These are phyloP conservation scores for Hibiscus trionum DNA, from an alignment of 345 rosid genomes.

Conservation along the genomic window DNA sequence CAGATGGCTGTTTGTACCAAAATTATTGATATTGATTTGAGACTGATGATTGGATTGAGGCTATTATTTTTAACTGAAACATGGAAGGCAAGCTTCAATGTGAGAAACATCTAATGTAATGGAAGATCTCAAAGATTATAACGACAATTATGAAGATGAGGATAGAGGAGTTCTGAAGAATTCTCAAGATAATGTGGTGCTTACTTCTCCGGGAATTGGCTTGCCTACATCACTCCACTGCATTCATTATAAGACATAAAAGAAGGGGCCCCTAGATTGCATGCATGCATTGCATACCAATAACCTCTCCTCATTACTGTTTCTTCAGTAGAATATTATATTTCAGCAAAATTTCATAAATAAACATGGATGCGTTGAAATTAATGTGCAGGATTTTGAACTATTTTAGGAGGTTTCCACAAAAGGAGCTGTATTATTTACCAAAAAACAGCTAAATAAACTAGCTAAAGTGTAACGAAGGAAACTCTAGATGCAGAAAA, in stretches of 20 bases:
- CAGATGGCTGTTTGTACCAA: neutral
- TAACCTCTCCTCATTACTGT: neutral
- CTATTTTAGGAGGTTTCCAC: neutral
- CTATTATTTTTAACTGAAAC: neutral
- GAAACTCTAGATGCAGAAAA: neutral
- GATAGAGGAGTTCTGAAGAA: conserved; percentile 2
- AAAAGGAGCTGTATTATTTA: neutral
- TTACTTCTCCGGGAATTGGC: too few relatives aligned
- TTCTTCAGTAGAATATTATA: neutral
- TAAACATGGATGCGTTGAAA: neutral
- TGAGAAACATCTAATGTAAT: neutral
- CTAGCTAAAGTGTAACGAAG: neutral
- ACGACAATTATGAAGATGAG: neutral
- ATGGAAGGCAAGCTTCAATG: neutral
- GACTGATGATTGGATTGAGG: neutral
- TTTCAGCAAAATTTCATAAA: neutral
- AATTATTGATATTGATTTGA: neutral
- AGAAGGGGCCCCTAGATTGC: neutral
- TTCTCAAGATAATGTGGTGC: too few relatives aligned
- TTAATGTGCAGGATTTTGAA: neutral
- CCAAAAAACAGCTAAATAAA: neutral
- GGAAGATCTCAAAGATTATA: neutral
- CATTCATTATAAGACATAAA: neutral
- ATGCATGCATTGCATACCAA: neutral
- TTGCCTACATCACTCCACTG: too few relatives aligned